Evolutionary conservation across 345 rosid genomes (phyloP).

Genomic region (Cardamine occulta): DNA sequence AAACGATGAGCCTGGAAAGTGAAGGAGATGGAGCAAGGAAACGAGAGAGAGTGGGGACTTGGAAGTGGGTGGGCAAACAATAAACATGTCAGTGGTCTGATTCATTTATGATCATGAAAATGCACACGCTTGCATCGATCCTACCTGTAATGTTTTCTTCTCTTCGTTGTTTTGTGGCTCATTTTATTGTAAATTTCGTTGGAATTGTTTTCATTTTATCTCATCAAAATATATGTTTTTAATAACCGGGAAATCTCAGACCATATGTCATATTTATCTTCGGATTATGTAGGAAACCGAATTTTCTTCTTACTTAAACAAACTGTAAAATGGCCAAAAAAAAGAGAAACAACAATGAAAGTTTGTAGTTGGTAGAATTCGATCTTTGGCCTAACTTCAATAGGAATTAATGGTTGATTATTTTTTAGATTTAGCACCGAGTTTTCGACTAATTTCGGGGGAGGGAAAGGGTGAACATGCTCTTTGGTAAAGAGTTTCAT

Average conservation of each 20-base stretch:
- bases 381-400: background rate
- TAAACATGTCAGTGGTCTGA: slow-evolving; percentile 34
- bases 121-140: slow-evolving; percentile 41
- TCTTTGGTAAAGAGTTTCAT: background rate
- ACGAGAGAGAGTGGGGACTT: slow-evolving; percentile 36
- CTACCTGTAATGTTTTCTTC: slow-evolving; percentile 33
- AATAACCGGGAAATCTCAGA: background rate
- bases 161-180: slow-evolving; percentile 21
- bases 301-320: background rate
- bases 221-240: background rate
- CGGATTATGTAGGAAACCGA: background rate
- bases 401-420: background rate
- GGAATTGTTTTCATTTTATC: background rate
- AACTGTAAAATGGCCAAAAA: background rate
- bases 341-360: background rate
- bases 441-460: background rate
- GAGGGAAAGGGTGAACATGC: background rate
- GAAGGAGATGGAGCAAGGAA: slow-evolving; percentile 29
- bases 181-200: slow-evolving; percentile 3
- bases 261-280: background rate
- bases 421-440: background rate
- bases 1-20: slow-evolving; percentile 22
- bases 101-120: slow-evolving; percentile 28
- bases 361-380: background rate
- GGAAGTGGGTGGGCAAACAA: slow-evolving; percentile 41